A percentile compares a stretch with the other conserved stretches of the same genome.
These are phyloP conservation scores for Spergularia bocconei DNA, from an alignment of 148 eudicot species.

Conservation along the genomic window DNA sequence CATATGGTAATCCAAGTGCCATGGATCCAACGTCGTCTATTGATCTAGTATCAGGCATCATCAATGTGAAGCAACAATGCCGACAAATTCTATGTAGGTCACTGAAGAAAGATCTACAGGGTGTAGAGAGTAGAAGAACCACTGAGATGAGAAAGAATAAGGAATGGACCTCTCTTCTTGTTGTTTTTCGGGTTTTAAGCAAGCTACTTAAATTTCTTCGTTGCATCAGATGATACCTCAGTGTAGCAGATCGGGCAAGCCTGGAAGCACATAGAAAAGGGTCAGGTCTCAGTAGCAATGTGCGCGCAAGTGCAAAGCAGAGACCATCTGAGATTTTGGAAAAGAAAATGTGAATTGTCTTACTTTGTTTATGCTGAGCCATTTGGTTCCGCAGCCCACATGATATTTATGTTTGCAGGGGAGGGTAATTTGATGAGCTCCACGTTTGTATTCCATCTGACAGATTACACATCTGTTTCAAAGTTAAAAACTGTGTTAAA, in stretches of 20 bases:
- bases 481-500: background rate
- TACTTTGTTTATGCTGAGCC: slow-evolving; percentile 96
- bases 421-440: slow-evolving; percentile 65
- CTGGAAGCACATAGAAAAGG: slow-evolving; percentile 31
- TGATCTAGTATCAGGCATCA: background rate
- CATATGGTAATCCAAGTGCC: background rate
- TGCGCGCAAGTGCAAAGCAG: background rate
- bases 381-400: slow-evolving; percentile 68
- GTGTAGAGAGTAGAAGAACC: background rate
- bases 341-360: background rate
- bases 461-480: slow-evolving; percentile 85
- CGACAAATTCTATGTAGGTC: background rate
- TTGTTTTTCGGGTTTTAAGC: background rate
- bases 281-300: background rate
- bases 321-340: background rate
- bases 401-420: slow-evolving; percentile 96
- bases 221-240: slow-evolving; percentile 46
- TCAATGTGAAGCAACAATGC: background rate
- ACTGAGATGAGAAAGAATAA: slow-evolving; percentile 14
- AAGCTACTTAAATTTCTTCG: slow-evolving; percentile 35
- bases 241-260: slow-evolving; percentile 93
- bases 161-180: slow-evolving; percentile 13
- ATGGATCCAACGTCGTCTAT: background rate
- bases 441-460: slow-evolving; percentile 93
- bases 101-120: background rate